Evolutionary conservation across 2,329 filamentous ascomycete genomes (phyloP), one percentile per base, ranked within the genome.

Genomic region (Aspergillus sp.): DNA sequence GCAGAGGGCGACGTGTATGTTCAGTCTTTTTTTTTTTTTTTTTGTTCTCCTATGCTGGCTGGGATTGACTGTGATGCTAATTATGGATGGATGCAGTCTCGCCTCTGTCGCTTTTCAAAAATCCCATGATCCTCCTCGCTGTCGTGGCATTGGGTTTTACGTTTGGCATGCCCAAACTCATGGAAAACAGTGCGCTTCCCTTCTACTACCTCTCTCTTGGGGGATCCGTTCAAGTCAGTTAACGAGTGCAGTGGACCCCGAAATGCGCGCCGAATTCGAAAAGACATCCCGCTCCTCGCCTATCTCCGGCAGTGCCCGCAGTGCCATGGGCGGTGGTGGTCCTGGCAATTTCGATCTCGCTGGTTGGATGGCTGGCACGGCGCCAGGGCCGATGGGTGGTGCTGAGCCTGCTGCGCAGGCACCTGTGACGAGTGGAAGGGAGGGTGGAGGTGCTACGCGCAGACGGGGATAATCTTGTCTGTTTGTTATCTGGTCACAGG

Each of bases 101-200:
- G 12, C 76, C 90, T n/a, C 62, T 96, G 48, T 80, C 79, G 48
- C 82, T 96, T 47, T 75, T 96, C 59, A 93, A 93, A 74, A 95
- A 88, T 64, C 93, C 93, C 3, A 97, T 97, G 89, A 96, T 97
- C 53, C 77, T 98, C 50, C 85, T 98, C 74, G 89, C 85, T 4
- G 70, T 94, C 32, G 82, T 93, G 35, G 88, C 84, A 51, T 81
- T 96, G 73, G 83, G 73, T 4, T 74, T 96, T 55, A 89, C 95
- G 52, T 78, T 97, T 59, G 90, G 90, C 55, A 88, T 97, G 86
- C 93, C 93, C 9, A 93, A 96, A 68, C 69, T 98, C 47, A 82
- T 97, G 73, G 90, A 97, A 44, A 96, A 93, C 65, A 95, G 90
- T 96, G 80, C 52, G 88, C 79, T 34, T 29, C 36, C 29, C 45